phyloP scores from a whole-genome alignment of 2,329 filamentous ascomycete species.

The Aureobasidium vineae region DNA sequence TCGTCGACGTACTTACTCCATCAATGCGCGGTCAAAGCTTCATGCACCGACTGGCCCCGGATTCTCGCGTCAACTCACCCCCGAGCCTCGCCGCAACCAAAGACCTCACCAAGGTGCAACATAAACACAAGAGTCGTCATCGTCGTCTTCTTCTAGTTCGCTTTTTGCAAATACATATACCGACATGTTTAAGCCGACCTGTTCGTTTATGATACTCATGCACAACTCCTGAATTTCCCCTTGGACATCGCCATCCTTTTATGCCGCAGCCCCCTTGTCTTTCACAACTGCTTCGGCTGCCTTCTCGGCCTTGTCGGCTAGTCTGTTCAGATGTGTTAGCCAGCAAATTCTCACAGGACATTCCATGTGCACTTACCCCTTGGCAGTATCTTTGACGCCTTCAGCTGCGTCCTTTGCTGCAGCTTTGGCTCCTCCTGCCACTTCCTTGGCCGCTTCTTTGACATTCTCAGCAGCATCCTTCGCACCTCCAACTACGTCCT shows the following conservation, averaged over 20 bases:
- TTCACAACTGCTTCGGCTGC: constrained; percentile 22
- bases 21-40: constrained; percentile 23
- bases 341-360: no score
- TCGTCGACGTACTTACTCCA: neutral
- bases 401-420: constrained; percentile 28
- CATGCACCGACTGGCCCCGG: constrained; percentile 1
- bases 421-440: constrained; percentile 47
- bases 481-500: constrained; percentile 33
- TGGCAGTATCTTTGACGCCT: constrained; percentile 31
- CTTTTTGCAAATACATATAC: constrained; percentile 24
- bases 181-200: constrained; percentile 6
- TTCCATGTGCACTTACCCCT: constrained; percentile 25
- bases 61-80: neutral
- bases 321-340: constrained; percentile 12
- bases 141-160: neutral
- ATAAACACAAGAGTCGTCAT: neutral
- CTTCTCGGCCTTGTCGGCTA: constrained; percentile 25
- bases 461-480: constrained; percentile 30
- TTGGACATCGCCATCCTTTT: neutral
- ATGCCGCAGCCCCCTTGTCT: neutral
- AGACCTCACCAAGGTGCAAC: neutral
- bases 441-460: constrained; percentile 43
- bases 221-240: neutral
- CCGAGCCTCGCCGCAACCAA: constrained; percentile 1
- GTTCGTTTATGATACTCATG: constrained; percentile 9